A percentile compares a stretch with the other conserved stretches of the same genome.
Evolutionary conservation across 768 basidiomycete species (phyloP).

Genomic region (Lactarius trivialis): DNA sequence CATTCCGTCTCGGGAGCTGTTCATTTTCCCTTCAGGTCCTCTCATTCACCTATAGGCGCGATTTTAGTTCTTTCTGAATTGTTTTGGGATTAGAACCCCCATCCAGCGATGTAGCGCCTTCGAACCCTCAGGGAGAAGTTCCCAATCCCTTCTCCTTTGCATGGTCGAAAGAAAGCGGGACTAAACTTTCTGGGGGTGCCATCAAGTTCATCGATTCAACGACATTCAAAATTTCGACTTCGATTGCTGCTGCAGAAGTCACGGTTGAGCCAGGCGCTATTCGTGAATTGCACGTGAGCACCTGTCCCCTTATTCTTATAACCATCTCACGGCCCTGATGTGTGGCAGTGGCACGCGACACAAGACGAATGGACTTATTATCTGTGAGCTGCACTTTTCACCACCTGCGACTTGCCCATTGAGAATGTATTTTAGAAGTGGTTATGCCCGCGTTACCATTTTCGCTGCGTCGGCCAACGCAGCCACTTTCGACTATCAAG

Average conservation of each 20-base stretch:
- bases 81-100: constrained; percentile 25
- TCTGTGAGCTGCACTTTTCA: constrained; percentile 34
- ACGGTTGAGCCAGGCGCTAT: constrained; percentile 53
- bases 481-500: constrained; percentile 53
- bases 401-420: constrained; percentile 1
- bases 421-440: constrained; percentile 40
- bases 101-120: constrained; percentile 31
- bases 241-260: constrained; percentile 51
- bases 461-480: constrained; percentile 50
- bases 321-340: background rate
- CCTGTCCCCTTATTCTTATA: background rate
- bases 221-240: constrained; percentile 45
- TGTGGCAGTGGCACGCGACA: constrained; percentile 60
- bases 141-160: no score
- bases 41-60: background rate
- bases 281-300: constrained; percentile 51
- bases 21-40: constrained; percentile 29
- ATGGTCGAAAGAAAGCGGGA: no score
- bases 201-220: no score
- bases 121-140: constrained; percentile 40
- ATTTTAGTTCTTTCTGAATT: background rate
- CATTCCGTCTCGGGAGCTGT: constrained; percentile 28
- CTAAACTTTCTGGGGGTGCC: no score
- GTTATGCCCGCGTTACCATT: constrained; percentile 46
- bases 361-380: constrained; percentile 58